Percentiles rank a stretch among this genome's conserved stretches.
These are phyloP conservation scores for Xylaria sp. DNA, from an alignment of 2,329 filamentous ascomycete genomes.

Conservation along the genomic window DNA sequence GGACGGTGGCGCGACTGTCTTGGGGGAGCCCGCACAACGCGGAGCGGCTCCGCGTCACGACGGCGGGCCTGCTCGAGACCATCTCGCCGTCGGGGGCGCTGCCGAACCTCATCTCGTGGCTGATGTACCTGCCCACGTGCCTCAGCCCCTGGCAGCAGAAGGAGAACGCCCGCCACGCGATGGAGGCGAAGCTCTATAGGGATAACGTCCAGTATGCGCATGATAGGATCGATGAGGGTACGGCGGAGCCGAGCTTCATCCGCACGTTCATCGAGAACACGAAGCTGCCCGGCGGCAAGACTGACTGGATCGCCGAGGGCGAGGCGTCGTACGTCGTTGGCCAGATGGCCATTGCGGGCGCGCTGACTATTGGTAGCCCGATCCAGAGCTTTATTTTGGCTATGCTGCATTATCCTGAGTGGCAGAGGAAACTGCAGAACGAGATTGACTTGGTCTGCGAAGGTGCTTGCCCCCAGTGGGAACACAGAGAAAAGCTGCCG, in stretches of 20 bases:
- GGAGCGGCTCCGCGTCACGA: conserved; percentile 56
- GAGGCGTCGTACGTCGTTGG: conserved; percentile 60
- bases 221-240: conserved; percentile 48
- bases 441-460: conserved; percentile 60
- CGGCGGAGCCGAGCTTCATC: conserved; percentile 56
- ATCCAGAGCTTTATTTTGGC: conserved; percentile 57
- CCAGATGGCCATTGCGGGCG: conserved; percentile 61
- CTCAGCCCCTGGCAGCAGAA: conserved; percentile 60
- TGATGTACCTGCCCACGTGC: conserved; percentile 53
- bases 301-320: conserved; percentile 48
- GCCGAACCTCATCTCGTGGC: conserved; percentile 55
- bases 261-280: conserved; percentile 54
- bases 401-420: conserved; percentile 55
- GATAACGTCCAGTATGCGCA: conserved; percentile 54
- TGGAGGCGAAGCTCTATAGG: conserved; percentile 54
- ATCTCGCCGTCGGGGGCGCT: conserved; percentile 59
- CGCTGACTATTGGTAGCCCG: conserved; percentile 57
- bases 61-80: conserved; percentile 58
- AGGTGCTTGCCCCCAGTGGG: conserved; percentile 58
- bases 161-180: conserved; percentile 54
- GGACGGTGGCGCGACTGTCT: conserved; percentile 58
- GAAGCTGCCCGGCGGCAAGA: conserved; percentile 39
- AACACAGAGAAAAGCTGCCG: conserved; percentile 59
- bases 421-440: conserved; percentile 56
- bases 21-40: conserved; percentile 59